Evolutionary conservation across 805 yeast genomes (phyloP).

Genomic region (Candida berthetii): DNA sequence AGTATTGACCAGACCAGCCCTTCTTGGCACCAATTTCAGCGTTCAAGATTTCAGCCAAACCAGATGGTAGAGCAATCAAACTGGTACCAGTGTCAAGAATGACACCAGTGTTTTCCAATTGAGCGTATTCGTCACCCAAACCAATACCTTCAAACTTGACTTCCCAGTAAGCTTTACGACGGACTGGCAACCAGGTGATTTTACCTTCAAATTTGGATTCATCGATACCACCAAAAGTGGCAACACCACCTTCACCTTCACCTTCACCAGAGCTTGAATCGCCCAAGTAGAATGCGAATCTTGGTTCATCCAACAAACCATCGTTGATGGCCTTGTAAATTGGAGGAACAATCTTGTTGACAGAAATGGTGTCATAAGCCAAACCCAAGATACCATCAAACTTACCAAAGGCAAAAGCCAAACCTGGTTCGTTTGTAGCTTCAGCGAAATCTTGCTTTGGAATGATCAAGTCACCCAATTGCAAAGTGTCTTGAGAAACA

Average conservation of each 20-base stretch:
- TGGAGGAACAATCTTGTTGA: constrained; percentile 88
- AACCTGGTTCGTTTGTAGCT: constrained; percentile 95
- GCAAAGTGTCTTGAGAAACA: constrained; percentile 78
- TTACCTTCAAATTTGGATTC: constrained; percentile 71
- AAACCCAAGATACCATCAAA: constrained; percentile 97
- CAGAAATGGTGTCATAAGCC: constrained; percentile 89
- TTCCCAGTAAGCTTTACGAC: constrained; percentile 99
- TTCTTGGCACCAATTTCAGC: constrained; percentile 96
- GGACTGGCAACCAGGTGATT: constrained; percentile 92
- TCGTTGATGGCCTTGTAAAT: constrained; percentile 79
- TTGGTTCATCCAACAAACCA: constrained; percentile 78
- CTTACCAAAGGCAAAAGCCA: constrained; percentile 97
- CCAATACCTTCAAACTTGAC: constrained; percentile 88
- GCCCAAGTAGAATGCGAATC: constrained; percentile 89
- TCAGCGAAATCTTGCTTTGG: constrained; percentile 94
- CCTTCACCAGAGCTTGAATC: constrained; percentile 53
- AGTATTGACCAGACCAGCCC: constrained; percentile 96
- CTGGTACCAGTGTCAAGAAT: constrained; percentile 99
- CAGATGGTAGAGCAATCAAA: constrained; percentile 89
- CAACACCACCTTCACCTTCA: constrained; percentile 79
- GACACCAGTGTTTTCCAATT: constrained; percentile 80
- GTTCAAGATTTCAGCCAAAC: constrained; percentile 91
- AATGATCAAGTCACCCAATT: constrained; percentile 78
- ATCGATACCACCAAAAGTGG: constrained; percentile 94
- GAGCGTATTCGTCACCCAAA: constrained; percentile 88